phyloP scores from a whole-genome alignment of 495 filamentous ascomycete genomes.

The Aspergillus leporis region DNA sequence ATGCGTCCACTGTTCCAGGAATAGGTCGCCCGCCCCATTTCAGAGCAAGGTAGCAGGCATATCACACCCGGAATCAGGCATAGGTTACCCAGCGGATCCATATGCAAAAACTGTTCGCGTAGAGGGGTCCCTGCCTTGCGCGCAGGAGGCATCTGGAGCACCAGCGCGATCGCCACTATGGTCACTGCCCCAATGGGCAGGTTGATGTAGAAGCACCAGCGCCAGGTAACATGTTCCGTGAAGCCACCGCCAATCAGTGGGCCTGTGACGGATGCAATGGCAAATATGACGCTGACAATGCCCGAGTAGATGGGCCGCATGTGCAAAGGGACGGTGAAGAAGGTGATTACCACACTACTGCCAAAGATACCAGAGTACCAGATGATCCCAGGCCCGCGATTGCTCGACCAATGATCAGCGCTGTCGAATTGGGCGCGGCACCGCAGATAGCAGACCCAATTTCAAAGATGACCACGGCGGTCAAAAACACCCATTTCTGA shows the following conservation, averaged over 20 bases:
- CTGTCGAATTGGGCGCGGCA: not conserved
- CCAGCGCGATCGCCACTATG: not conserved
- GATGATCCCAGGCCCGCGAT: not conserved
- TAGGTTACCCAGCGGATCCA: not conserved
- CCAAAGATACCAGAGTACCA: not conserved
- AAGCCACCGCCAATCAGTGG: not conserved
- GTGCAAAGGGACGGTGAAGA: not conserved
- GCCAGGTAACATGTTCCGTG: not conserved
- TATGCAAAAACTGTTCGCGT: not conserved
- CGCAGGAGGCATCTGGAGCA: not conserved
- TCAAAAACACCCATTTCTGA: not conserved
- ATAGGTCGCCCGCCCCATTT: not conserved
- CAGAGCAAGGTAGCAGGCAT: not conserved
- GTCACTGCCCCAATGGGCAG: not conserved
- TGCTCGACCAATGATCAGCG: not conserved
- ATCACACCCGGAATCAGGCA: not conserved
- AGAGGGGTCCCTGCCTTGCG: not conserved
- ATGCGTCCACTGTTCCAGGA: not conserved
- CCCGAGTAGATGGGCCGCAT: not conserved
- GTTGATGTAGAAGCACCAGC: conserved; percentile 1
- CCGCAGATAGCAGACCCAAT: not conserved
- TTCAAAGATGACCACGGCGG: not conserved
- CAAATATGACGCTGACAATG: not conserved
- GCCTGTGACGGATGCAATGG: not conserved
- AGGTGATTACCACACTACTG: not conserved